Conservation (phyloP, 768 basidiomycete species). For the Gautieria morchelliformis region DNA sequence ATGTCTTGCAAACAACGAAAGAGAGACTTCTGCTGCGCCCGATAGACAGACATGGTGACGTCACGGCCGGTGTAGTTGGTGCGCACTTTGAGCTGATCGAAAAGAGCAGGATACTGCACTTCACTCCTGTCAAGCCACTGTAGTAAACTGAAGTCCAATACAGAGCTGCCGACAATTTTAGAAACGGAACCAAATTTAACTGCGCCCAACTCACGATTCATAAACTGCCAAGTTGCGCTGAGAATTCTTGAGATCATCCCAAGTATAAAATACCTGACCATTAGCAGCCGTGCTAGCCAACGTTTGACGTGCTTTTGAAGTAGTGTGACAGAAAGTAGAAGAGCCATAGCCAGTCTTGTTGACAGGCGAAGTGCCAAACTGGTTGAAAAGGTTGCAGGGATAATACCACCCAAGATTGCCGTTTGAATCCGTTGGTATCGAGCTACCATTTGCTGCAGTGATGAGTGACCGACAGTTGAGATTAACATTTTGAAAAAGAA, state of each 20-base stretch:
- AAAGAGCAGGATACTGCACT: constrained; percentile 75
- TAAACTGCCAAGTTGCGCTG: constrained; percentile 83
- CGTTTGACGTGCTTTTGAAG: constrained; percentile 38
- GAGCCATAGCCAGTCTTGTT: constrained; percentile 65
- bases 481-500: constrained; percentile 91
- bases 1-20: constrained; percentile 83
- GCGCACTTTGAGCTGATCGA: constrained; percentile 62
- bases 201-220: constrained; percentile 60
- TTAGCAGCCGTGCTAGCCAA: constrained; percentile 43
- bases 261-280: constrained; percentile 90
- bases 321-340: constrained; percentile 64
- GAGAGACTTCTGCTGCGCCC: constrained; percentile 54
- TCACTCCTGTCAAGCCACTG: constrained; percentile 75
- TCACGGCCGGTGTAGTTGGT: constrained; percentile 78
- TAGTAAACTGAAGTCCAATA: constrained; percentile 84
- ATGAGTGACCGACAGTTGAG: constrained; percentile 73
- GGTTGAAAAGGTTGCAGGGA: constrained; percentile 87
- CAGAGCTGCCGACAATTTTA: constrained; percentile 39
- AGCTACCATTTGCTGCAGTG: constrained; percentile 56
- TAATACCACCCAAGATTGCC: constrained; percentile 85
- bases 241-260: constrained; percentile 69
- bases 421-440: constrained; percentile 51
- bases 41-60: constrained; percentile 76
- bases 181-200: constrained; percentile 8
- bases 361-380: constrained; percentile 47